Base-by-base conservation (phyloP, 2,329 filamentous ascomycete species). In the Ceratocystis smalleyi region DNA sequence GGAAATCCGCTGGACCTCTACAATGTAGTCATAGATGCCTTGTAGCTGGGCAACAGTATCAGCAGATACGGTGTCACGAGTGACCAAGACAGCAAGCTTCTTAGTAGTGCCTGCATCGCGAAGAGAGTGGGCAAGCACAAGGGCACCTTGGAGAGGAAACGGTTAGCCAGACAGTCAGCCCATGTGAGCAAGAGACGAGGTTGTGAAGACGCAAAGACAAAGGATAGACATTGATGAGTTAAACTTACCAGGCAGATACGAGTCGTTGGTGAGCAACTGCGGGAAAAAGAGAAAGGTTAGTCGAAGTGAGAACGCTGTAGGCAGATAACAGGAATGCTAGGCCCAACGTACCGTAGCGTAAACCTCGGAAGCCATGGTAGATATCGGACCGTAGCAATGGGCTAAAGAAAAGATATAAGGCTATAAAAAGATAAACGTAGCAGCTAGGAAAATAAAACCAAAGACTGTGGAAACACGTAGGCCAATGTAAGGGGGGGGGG, bases 51-150 rank as follows among this genome's bases (percentile, higher is more conserved):
- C 79, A 67, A 97, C 81, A 59, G 88, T 90, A 63, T 86, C 85
- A 63, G 81, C 77, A 43, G 88, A 88, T 61, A 99, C 80, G 19
- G 82, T 85, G 71, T 96, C 91, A 64, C 86, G 80, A 3, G 91
- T 95, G 72, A 95, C 83, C 70, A 97, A 78, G 70, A 88, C 87
- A 67, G 87, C 91, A 70, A 99, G 80, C 77, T 90, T 92, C 77
- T 89, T 94, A 69, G 79, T 84, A 45, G 91, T 89, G 65, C 89
- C 89, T 70, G 85, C 87, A 85, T 99, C 94, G 75, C 89, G 88
- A 65, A 99, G 79, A 43, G 94, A 97, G 77, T 97, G 91, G 67
- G 91, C 91, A 68, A 99, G 84, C 59, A 99, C 91, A 70, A 94
- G 84, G 67, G 91, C 92, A 74, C 94, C 92, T 95, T 15, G 27